phyloP scores from a whole-genome alignment of 106 monocot species.

The Gastrodia elata region DNA sequence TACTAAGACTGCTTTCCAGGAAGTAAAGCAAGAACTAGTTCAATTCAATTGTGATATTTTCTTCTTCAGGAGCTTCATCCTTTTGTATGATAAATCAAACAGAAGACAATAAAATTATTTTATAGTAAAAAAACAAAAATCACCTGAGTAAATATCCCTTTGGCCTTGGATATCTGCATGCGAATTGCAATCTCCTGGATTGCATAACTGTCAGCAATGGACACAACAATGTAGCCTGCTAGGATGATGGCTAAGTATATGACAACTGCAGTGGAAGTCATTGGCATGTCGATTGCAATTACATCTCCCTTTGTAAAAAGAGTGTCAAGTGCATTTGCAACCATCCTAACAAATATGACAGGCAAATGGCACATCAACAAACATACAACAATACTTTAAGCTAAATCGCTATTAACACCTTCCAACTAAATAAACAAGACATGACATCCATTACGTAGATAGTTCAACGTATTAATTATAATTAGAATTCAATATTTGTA shows the following conservation, averaged over 20 bases:
- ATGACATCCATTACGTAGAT: neutral
- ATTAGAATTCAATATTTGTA: neutral
- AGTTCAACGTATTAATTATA: neutral
- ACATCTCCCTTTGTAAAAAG: slow-evolving; percentile 72
- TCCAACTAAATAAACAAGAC: neutral
- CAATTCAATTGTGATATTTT: neutral
- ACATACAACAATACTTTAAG: neutral
- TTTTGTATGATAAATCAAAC: neutral
- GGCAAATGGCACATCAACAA: neutral
- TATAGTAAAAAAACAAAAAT: neutral
- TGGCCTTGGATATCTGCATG: slow-evolving; percentile 66
- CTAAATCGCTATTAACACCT: neutral
- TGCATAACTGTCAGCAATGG: slow-evolving; percentile 95
- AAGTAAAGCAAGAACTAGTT: no score
- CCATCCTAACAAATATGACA: slow-evolving; percentile 38
- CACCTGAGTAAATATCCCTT: slow-evolving; percentile 95
- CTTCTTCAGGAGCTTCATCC: neutral
- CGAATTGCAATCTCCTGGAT: slow-evolving; percentile 74
- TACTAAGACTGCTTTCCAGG: no score
- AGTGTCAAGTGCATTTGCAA: slow-evolving; percentile 72
- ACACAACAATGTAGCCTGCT: slow-evolving; percentile 83
- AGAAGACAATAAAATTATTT: neutral
- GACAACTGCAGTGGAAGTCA: slow-evolving; percentile 81
- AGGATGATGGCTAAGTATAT: slow-evolving; percentile 86
- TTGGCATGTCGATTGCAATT: slow-evolving; percentile 98